Base-by-base conservation (phyloP, 805 yeast species). In the Saturnispora quitensis region DNA sequence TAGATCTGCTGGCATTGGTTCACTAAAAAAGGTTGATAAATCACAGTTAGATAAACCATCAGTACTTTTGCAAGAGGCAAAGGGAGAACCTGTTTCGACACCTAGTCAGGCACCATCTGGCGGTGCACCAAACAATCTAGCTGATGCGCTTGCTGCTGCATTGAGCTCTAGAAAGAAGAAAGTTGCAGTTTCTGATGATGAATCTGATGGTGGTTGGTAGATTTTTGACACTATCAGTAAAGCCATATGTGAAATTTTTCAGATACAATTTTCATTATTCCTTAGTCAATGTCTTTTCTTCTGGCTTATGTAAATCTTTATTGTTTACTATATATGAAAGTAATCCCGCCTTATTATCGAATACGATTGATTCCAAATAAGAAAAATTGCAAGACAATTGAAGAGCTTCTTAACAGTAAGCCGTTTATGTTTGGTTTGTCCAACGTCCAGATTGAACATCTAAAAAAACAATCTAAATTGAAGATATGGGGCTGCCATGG, bases 181-280 rank as follows among this genome's bases (percentile, higher is more conserved):
- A 65, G 95, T 91, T 7, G 76, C 86, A 1, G 79, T 75, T 18
- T 82, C 89, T 58, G 96, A 89, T 56, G 93, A 85, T 54, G 95
- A 86, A 58, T 93, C 86, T 56, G 90, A 86, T 54, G 84, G 78
- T 50, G 96, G 88, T 50, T 84, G 89, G 89, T 78, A 40, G 25
- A 18, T 36, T 44, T 43, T 9, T 18, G 25, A 17, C 13, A 38
- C 22, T 18, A 38, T 17, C 22, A 20, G 17, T 17, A 20, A 17
- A 38, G 24, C 42, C 17, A 8, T 38, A 38, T 17, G 12, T 17
- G 22, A 38, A 38, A 38, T 18, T 38, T 35, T 38, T 38, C 42
- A 18, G 20, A 20, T 18, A 38, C 22, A 8, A 31, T 31, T 15
- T 31, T 33, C 25, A 44, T 13, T n/a, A 28, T 44, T 44, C 20